These are phyloP conservation scores for Clavispora asparagi DNA, from an alignment of 805 yeast species.

Conservation along the genomic window DNA sequence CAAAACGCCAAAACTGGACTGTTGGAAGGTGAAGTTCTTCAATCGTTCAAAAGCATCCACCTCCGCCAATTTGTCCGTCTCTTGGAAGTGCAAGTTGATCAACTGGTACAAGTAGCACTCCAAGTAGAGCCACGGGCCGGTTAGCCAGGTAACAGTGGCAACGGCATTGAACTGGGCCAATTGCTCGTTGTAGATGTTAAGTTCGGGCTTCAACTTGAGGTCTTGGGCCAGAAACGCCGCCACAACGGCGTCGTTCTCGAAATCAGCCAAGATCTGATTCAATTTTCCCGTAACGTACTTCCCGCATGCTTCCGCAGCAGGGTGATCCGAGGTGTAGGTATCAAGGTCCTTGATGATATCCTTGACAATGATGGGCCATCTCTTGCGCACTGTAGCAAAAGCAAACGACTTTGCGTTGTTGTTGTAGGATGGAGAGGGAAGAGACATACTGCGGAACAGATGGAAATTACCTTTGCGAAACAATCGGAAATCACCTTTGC, in stretches of 20 bases:
- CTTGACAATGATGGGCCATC: slow-evolving; percentile 84
- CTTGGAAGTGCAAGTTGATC: slow-evolving; percentile 46
- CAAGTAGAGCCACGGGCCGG: slow-evolving; percentile 85
- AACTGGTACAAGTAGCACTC: slow-evolving; percentile 83
- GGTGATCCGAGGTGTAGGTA: slow-evolving; percentile 11
- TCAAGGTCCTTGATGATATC: slow-evolving; percentile 63
- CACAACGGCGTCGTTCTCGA: slow-evolving; percentile 34
- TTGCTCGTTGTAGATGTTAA: slow-evolving; percentile 56
- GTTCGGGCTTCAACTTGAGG: slow-evolving; percentile 43
- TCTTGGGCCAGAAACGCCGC: slow-evolving; percentile 21
- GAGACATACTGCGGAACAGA: slow-evolving; percentile 27
- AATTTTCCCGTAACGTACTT: slow-evolving; percentile 39
- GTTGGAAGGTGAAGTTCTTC: slow-evolving; percentile 69
- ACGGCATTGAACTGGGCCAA: slow-evolving; percentile 27
- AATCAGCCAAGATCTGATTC: slow-evolving; percentile 36
- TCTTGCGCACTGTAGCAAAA: slow-evolving; percentile 62
- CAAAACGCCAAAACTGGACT: slow-evolving; percentile 70
- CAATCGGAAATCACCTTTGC: too few species aligned
- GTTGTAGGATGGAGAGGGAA: slow-evolving; percentile 55
- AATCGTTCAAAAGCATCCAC: slow-evolving; percentile 72
- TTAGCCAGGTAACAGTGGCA: slow-evolving; percentile 55
- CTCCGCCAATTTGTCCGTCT: slow-evolving; percentile 6
- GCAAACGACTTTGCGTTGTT: slow-evolving; percentile 79
- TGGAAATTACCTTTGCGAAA: too few species aligned
- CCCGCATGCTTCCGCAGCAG: slow-evolving; percentile 42